These are phyloP conservation scores for Brassica balearica DNA, from an alignment of 441 rosid genomes.

Conservation along the genomic window DNA sequence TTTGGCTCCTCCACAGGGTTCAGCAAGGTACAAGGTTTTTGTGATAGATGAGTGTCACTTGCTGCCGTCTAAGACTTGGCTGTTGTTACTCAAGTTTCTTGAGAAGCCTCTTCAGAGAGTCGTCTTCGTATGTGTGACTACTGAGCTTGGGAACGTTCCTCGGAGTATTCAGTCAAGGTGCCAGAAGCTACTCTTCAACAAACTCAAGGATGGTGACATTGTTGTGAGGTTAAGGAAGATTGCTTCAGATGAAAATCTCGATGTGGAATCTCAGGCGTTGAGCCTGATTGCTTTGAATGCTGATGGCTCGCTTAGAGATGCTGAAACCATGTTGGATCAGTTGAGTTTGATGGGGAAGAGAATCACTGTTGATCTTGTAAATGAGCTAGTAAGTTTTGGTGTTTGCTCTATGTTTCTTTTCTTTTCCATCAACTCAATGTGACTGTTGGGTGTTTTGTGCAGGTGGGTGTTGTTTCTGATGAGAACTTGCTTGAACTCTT, in stretches of 20 bases:
- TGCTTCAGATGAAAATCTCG: slow-evolving; percentile 73
- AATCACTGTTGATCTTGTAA: slow-evolving; percentile 82
- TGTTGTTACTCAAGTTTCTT: slow-evolving; percentile 84
- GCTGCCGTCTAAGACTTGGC: slow-evolving; percentile 84
- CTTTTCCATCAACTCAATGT: slow-evolving; percentile 27
- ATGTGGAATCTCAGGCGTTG: slow-evolving; percentile 80
- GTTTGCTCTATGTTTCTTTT: slow-evolving; percentile 23
- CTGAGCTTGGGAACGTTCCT: slow-evolving; percentile 86
- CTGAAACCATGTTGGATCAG: slow-evolving; percentile 97
- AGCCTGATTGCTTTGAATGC: slow-evolving; percentile 88
- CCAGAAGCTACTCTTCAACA: slow-evolving; percentile 84
- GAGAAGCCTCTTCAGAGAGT: slow-evolving; percentile 79
- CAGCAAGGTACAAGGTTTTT: slow-evolving; percentile 69
- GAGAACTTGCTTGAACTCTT: slow-evolving; percentile 88
- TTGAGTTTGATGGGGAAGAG: slow-evolving; percentile 87
- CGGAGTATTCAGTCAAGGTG: slow-evolving; percentile 88
- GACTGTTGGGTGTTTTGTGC: slow-evolving; percentile 38
- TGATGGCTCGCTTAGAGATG: slow-evolving; percentile 96
- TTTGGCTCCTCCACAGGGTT: slow-evolving; percentile 54
- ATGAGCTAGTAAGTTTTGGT: slow-evolving; percentile 85
- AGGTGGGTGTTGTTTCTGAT: slow-evolving; percentile 97
- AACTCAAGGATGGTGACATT: slow-evolving; percentile 82
- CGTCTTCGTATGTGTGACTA: slow-evolving; percentile 81
- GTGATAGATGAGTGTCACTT: slow-evolving; percentile 93
- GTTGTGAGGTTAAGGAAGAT: slow-evolving; percentile 67